phyloP scores from a whole-genome alignment of 495 filamentous ascomycete species.

The Penicillium canariense region DNA sequence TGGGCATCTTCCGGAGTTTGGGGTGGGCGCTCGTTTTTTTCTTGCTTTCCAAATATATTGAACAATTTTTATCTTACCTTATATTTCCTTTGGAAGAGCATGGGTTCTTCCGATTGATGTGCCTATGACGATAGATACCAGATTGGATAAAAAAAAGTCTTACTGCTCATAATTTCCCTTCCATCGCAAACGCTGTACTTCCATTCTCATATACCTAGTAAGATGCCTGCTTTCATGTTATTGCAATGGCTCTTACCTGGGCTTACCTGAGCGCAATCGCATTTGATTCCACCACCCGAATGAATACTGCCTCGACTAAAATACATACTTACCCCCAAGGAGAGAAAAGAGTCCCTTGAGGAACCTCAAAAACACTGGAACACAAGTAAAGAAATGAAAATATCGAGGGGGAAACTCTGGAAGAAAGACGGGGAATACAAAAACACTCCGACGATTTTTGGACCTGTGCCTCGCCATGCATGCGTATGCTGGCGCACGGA shows the following conservation, averaged over 20 bases:
- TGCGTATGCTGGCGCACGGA: constrained; percentile 9
- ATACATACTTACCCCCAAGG: constrained; percentile 51
- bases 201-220: constrained; percentile 29
- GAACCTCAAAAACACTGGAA: constrained; percentile 12
- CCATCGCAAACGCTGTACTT: constrained; percentile 16
- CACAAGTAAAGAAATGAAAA: constrained; percentile 23
- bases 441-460: constrained; percentile 12
- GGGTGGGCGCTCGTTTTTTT: constrained; percentile 34
- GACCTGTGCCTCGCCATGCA: neutral
- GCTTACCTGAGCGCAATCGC: constrained; percentile 53
- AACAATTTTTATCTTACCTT: constrained; percentile 23
- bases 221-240: constrained; percentile 34
- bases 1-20: constrained; percentile 42
- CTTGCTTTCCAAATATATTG: constrained; percentile 24
- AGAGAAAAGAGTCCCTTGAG: constrained; percentile 16
- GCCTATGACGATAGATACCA: constrained; percentile 39
- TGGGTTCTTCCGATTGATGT: constrained; percentile 32
- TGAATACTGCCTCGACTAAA: constrained; percentile 35
- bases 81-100: constrained; percentile 19
- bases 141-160: constrained; percentile 24
- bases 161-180: neutral
- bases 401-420: constrained; percentile 11
- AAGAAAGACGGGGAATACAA: constrained; percentile 27
- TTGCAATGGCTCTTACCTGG: constrained; percentile 61
- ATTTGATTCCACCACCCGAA: constrained; percentile 21